phyloP scores from a whole-genome alignment of 192 early-diverging fungal genomes.

The Backusella luteola region DNA sequence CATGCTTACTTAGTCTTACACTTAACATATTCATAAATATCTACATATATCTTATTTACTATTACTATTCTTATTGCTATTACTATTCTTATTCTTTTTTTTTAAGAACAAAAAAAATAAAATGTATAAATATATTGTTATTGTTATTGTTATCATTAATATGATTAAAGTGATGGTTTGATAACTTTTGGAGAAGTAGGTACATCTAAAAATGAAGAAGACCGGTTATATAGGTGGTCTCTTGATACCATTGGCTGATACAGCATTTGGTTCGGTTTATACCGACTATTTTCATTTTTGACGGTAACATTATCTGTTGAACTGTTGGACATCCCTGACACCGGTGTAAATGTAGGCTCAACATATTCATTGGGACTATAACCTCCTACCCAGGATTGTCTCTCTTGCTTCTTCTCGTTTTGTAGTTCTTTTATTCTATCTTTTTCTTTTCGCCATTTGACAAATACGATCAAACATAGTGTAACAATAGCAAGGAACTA shows the following conservation, averaged over 20 bases:
- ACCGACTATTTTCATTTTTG: neutral
- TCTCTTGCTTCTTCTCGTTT: neutral
- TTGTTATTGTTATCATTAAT: neutral
- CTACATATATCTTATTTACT: neutral
- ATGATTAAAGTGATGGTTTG: neutral
- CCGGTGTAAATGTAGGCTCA: neutral
- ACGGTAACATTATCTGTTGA: neutral
- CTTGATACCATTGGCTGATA: neutral
- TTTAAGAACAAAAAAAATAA: neutral
- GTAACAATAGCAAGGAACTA: neutral
- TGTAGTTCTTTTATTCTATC: neutral
- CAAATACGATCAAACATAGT: neutral
- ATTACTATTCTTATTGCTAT: neutral
- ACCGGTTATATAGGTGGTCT: neutral
- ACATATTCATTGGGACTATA: neutral
- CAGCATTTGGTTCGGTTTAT: neutral
- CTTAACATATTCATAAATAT: neutral
- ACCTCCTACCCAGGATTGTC: neutral
- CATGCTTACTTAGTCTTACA: neutral
- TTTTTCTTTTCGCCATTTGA: neutral
- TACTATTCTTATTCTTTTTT: neutral
- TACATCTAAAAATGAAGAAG: neutral
- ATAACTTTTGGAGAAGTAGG: neutral
- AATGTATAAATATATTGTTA: neutral
- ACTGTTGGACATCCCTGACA: neutral